Evolutionary conservation across 192 early-diverging fungal genomes (phyloP), one percentile per base, ranked within the genome.

Genomic region (Coemansia sp.): DNA sequence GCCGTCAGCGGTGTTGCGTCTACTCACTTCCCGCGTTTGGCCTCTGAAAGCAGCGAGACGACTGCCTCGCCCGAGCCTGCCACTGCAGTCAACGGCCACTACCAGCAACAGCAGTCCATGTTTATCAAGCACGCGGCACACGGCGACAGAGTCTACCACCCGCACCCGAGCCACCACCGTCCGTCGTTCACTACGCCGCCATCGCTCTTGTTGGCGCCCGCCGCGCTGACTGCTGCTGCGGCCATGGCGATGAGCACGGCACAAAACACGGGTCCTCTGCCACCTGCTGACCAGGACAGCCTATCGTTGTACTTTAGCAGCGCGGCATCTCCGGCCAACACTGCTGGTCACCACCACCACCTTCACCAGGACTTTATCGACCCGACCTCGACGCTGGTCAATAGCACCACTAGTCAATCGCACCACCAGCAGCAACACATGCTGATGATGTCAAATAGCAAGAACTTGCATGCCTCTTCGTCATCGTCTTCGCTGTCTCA

Each of bases 61-160:
- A 81, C 79, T 3, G 74, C 79, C 9, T 81, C 79, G 62, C 79
- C 79, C 33, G 79, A 81, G 64, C 69, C 74, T 8, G 38, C 67
- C 10, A 69, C 74, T 11, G 32, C 57, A 9, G 35, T 26, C 57
- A 67, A 57, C n/a, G 26, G 42, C 40, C 38, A 43, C 43, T 13
- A 30, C 52, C 52, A 53, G 13, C 67, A 44, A 58, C 67, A 69
- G 58, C 59, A 59, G 58, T 8, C 26, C 58, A 26, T 62, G 30
- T 21, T 50, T 32, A 40, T 19, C 39, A 39, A 19, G 53, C 53
- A 32, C 53, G n/a, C 53, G 23, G 53, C 13, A 3, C 28, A 28
- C 6, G 53, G 53, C 13, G 30, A 6, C 58, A 16, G 62, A 38
- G 40, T 26, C 62, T 55, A 70, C 40, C 69, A 64, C 32, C 53